Base-by-base conservation (phyloP, 768 basidiomycete species). In the Naganishia vishniacii region DNA sequence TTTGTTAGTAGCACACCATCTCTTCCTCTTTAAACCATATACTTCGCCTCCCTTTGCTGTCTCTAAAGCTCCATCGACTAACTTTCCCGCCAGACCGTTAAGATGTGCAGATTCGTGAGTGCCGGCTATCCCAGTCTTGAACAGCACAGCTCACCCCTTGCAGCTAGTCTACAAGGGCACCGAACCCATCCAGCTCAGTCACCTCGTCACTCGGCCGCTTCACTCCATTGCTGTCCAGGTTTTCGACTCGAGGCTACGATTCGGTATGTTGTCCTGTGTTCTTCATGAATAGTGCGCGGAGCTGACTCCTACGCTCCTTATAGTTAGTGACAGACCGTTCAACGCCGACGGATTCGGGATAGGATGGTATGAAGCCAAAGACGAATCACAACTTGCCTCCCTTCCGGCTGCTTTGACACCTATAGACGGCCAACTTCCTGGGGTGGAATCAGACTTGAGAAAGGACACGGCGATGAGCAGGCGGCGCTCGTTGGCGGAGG, bases 201-300 rank as follows among this genome's bases (percentile, higher is more conserved):
- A 90, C 84, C 84, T 97, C n/a, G 82, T 97, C 70, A 98, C 93
- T 46, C 83, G 89, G 49, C 94, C 94, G 56, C 86, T 87, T 65
- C 94, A 97, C 79, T 91, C 89, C 3, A 95, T 97, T 79, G 95
- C 93, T 76, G 94, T 94, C 76, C 91, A 95, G 79, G 91, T 94
- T 0, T 93, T 91, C 72, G 94, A 97, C 79, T 93, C 91, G 23
- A 83, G 93, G 8, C 81, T 99, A 32, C 84, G 94, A 20, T 70
- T 78, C 41, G 69, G 69, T 15, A 67, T 62, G 37, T 64, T 66
- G 13, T 51, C 28, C 26, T 26, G 20, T 12, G 13, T 31, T 8
- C 4, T 15, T 25, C n/a, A n/a, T n/a, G n/a, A n/a, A n/a, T n/a
- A n/a, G 16, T 5, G 31, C 7, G 12, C 32, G 31, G 6, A 11